These are phyloP conservation scores for Fusarium sp. DNA, from an alignment of 2,329 filamentous ascomycete species.

Conservation along the genomic window DNA sequence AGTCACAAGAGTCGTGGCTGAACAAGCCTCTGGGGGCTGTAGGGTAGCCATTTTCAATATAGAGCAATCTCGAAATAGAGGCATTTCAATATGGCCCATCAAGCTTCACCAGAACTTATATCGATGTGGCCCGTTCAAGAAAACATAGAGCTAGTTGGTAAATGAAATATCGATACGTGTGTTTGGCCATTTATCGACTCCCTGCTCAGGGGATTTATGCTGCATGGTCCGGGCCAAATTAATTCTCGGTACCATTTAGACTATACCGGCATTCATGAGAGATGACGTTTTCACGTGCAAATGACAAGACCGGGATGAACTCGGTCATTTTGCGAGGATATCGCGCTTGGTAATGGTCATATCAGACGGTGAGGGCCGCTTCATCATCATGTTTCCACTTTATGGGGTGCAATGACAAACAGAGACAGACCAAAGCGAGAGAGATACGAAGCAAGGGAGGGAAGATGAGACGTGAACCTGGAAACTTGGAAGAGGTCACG, in stretches of 20 bases:
- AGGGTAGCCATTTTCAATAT: neutral
- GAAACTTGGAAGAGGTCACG: neutral
- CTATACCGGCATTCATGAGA: neutral
- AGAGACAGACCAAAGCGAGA: neutral
- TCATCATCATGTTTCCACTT: slow-evolving; percentile 23
- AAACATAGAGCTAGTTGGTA: neutral
- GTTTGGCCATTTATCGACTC: neutral
- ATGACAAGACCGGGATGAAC: neutral
- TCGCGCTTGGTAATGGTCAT: slow-evolving; percentile 8
- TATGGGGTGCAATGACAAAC: neutral
- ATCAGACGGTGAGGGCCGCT: slow-evolving; percentile 13
- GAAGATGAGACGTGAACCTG: neutral
- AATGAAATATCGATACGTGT: neutral
- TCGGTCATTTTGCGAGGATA: neutral
- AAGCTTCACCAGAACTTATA: neutral
- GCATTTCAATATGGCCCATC: neutral
- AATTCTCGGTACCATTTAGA: neutral
- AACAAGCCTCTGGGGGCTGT: neutral
- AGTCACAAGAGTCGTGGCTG: neutral
- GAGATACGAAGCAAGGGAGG: slow-evolving; percentile 6
- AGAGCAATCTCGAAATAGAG: neutral
- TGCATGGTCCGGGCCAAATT: neutral
- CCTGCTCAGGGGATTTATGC: neutral
- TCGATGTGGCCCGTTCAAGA: too few relatives aligned
- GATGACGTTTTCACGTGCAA: neutral